Evolutionary conservation across 257 asterid genomes (phyloP), one percentile per base, ranked within the genome.

Genomic region (Lycium barbarum): DNA sequence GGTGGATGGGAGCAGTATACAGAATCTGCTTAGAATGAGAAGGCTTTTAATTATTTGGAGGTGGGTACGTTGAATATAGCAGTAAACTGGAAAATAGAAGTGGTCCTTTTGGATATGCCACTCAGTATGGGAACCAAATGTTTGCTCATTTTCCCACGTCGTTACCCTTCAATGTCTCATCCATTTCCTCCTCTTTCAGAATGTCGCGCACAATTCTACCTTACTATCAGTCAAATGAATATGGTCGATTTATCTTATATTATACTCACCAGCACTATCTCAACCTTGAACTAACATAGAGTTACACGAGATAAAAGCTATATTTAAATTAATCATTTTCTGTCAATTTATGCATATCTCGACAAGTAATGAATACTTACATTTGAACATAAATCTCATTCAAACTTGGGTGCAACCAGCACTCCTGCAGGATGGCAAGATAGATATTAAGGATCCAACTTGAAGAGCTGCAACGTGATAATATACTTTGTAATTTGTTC

Each of bases 61-160:
- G 15, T 78, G 65, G 65, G 82, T 78, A 78, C 82, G 5, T 78
- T 78, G 82, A 53, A 78, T 13, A 78, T 2, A 13, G 81, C 12
- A 67, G 49, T 67, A 67, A 67, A 67, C 49, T 38, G 12, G 63
- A 53, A 76, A 78, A 51, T 72, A 26, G 47, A 8, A 51, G 82
- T 78, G 82, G 82, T 70, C 54, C 79, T 70, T 70, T 70, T 7
- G 33, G 79, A 70, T 70, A 70, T 70, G 79, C 35, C 54, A 70
- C 55, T 43, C 79, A 40, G 79, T 40, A 78, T 78, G 82, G 65
- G 49, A 78, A 53, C 82, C 65, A 78, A 72, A 53, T 53, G 65
- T 51, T 53, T 53, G 45, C 81, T 74, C 62, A 74, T 74, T 74
- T 74, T 74, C 65, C 82, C 49, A 51, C 9, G 73, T 66, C 73